phyloP scores from a whole-genome alignment of 768 basidiomycete genomes.

The Hydnomerulius pinastri region DNA sequence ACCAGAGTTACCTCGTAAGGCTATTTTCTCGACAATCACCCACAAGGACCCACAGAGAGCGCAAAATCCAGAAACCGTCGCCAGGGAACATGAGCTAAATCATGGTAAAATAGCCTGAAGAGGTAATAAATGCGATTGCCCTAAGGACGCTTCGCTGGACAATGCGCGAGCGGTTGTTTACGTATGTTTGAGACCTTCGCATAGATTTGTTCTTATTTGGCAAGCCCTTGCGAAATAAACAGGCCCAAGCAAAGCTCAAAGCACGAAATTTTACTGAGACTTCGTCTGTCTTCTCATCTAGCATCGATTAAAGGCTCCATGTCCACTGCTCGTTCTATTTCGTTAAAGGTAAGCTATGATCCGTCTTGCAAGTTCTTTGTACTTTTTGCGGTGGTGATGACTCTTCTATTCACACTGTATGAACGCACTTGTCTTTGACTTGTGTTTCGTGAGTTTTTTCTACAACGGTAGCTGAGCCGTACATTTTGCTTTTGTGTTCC shows the following conservation, averaged over 20 bases:
- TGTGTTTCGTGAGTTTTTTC: slow-evolving; percentile 56
- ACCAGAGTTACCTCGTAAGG: neutral
- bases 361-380: slow-evolving; percentile 4
- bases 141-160: slow-evolving; percentile 1
- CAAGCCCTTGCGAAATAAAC: slow-evolving; percentile 17
- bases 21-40: slow-evolving; percentile 6
- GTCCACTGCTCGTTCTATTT: too few species aligned
- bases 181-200: slow-evolving; percentile 7
- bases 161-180: slow-evolving; percentile 19
- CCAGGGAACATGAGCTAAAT: slow-evolving; percentile 6
- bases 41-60: slow-evolving; percentile 1
- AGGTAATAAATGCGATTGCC: slow-evolving; percentile 1
- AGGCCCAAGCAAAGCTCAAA: slow-evolving; percentile 10
- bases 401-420: slow-evolving; percentile 75
- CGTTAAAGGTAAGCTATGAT: slow-evolving; percentile 17
- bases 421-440: slow-evolving; percentile 48
- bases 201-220: slow-evolving; percentile 8
- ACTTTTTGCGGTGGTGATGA: slow-evolving; percentile 47
- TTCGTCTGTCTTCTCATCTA: neutral
- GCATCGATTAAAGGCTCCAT: too few species aligned
- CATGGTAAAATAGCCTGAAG: slow-evolving; percentile 3
- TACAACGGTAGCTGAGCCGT: slow-evolving; percentile 87
- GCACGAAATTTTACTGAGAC: neutral
- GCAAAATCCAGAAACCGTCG: neutral
- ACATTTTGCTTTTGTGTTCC: slow-evolving; percentile 10